Base-by-base conservation (phyloP, 2,329 filamentous ascomycete genomes). In the Phialocephala sp. region DNA sequence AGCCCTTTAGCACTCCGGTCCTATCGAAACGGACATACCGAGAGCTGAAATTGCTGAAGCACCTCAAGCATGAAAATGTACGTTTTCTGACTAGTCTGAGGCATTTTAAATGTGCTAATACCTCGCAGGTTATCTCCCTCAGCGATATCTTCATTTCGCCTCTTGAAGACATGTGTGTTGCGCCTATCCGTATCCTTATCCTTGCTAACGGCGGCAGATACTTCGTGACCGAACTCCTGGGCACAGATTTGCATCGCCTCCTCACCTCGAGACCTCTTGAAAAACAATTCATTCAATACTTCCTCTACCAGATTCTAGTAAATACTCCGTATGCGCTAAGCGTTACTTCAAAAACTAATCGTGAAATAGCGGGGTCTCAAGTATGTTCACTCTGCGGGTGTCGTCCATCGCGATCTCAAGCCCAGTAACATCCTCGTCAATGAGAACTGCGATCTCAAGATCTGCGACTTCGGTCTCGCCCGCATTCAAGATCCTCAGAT, bases 261-360 rank as follows among this genome's bases (percentile, higher is more conserved):
- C 87, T 99, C 73, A 98, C 94, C 59, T 98, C 95, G 57, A 86
- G 95, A 77, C 95, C 95, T 27, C 88, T 99, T 61, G 95, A 99
- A 85, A 98, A 97, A 83, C 95, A 99, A 80, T 99, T 99, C 80
- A 98, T 99, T 76, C 95, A 99, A 83, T 99, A 99, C 83, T 99
- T 99, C 79, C 87, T 99, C 67, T 99, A 99, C 81, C 95, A 99
- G 81, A 99, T 99, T 76, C 87, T 98, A 84, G 94, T 97, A 82
- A 75, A 90, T 64, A 52, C 22, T 37, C 60, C 36, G 27, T 14
- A 54, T 35, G 27, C 50, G 50, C 50, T 54, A 54, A 18, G 27
- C 12, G 22, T 22, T 4, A n/a, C 12, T 54, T 54, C 15, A 22
- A 8, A 27, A 8, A 12, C 24, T 43, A 73, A 58, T 60, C 57